phyloP scores from a whole-genome alignment of 441 rosid species.

The Erodium chrysanthum region DNA sequence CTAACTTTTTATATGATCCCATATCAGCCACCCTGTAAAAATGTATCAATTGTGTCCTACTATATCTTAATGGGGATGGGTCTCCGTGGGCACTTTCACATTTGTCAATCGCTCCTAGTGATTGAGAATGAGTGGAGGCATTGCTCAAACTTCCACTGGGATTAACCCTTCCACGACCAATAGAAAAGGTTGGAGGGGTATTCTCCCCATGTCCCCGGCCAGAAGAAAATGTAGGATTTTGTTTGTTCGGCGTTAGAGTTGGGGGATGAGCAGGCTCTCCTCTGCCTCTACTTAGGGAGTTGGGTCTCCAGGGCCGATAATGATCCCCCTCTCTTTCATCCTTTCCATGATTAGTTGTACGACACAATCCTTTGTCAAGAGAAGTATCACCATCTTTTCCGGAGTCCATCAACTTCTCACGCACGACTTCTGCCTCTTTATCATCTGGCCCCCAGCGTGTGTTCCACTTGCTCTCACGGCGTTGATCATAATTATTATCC shows the following conservation, averaged over 20 bases:
- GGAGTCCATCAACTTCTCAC: conserved; percentile 54
- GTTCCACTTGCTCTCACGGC: conserved; percentile 97
- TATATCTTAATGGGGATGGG: conserved; percentile 44
- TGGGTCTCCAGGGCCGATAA: conserved; percentile 79
- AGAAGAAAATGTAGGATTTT: conserved; percentile 43
- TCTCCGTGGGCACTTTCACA: conserved; percentile 49
- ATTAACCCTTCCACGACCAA: conserved; percentile 55
- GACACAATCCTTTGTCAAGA: conserved; percentile 51
- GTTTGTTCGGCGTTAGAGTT: conserved; percentile 47
- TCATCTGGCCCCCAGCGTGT: conserved; percentile 95
- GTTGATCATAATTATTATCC: conserved; percentile 65
- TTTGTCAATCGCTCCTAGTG: conserved; percentile 39
- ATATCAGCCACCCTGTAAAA: conserved; percentile 57
- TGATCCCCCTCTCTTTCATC: conserved; percentile 68
- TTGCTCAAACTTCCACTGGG: conserved; percentile 44
- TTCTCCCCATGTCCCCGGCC: conserved; percentile 68
- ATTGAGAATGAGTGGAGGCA: conserved; percentile 33
- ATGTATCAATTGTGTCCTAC: conserved; percentile 68
- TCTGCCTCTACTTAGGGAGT: conserved; percentile 60
- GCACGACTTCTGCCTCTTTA: conserved; percentile 47
- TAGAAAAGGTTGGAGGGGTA: conserved; percentile 39
- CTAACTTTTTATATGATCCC: conserved; percentile 28
- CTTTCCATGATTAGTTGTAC: conserved; percentile 42
- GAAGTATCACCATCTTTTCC: conserved; percentile 56
- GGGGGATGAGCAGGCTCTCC: conserved; percentile 40